Percentiles rank a stretch among this genome's conserved stretches.
These are phyloP conservation scores for Arxiozyma telluris DNA, from an alignment of 1,139 yeast species.

Conservation along the genomic window DNA sequence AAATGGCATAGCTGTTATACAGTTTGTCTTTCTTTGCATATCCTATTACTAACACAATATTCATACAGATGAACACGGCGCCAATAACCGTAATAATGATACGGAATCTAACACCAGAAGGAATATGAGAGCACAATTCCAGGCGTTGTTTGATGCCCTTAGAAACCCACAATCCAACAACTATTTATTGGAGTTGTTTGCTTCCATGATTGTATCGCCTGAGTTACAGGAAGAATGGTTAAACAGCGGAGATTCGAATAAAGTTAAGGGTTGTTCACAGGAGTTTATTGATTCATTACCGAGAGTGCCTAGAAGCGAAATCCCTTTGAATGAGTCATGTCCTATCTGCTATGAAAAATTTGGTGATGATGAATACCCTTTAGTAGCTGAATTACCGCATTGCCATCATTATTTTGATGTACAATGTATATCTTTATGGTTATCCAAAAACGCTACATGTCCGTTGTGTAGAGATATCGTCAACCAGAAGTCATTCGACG, in stretches of 20 bases:
- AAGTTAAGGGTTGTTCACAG: constrained; percentile 54
- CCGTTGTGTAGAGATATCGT: constrained; percentile 81
- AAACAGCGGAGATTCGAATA: constrained; percentile 14
- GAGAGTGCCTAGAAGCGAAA: constrained; percentile 45
- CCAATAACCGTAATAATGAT: constrained; percentile 6
- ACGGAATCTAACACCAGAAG: constrained; percentile 9
- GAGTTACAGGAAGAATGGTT: constrained; percentile 25
- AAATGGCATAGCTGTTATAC: too few relatives aligned
- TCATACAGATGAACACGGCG: constrained; percentile 16
- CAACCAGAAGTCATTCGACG: constrained; percentile 40
- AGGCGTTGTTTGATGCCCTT: constrained; percentile 18
- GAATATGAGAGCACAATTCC: constrained; percentile 16
- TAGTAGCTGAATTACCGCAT: constrained; percentile 65
- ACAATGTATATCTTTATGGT: constrained; percentile 89
- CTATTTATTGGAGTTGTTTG: constrained; percentile 12
- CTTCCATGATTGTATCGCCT: constrained; percentile 16
- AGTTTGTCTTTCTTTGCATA: background rate
- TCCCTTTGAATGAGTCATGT: constrained; percentile 62
- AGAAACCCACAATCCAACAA: constrained; percentile 8
- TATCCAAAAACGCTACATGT: constrained; percentile 69
- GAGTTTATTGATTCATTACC: constrained; percentile 68
- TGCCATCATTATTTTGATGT: constrained; percentile 79
- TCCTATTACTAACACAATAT: constrained; percentile 3
- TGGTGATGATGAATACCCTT: constrained; percentile 65
- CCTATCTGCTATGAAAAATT: constrained; percentile 77